Percentiles rank a stretch among this genome's conserved stretches.
phyloP scores from a whole-genome alignment of 192 early-diverging fungal species.

The Oehlia diaphana region DNA sequence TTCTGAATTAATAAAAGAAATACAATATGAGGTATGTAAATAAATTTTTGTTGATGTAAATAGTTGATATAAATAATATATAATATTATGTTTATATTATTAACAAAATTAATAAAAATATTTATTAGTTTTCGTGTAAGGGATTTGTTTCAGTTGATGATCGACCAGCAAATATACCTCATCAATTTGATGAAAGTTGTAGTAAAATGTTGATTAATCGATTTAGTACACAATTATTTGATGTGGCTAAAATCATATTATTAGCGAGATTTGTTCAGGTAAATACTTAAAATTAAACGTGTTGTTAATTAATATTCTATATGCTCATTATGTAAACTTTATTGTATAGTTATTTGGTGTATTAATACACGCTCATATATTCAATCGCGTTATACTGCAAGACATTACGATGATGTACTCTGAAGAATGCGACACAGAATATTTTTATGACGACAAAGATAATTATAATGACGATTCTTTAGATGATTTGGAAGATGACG shows the following conservation, averaged over 20 bases:
- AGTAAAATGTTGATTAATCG: neutral
- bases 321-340: neutral
- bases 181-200: conserved; percentile 3
- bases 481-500: neutral
- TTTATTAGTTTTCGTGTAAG: conserved; percentile 17
- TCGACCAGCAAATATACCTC: neutral
- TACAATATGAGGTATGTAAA: conserved; percentile 12
- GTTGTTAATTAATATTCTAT: too few relatives aligned
- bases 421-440: neutral
- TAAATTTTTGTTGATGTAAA: neutral
- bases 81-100: neutral
- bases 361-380: neutral
- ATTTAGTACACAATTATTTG: conserved; percentile 8
- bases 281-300: neutral
- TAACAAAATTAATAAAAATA: neutral
- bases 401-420: neutral
- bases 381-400: neutral
- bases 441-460: neutral
- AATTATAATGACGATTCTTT: neutral
- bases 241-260: conserved; percentile 9
- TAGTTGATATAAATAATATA: too few relatives aligned
- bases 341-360: neutral
- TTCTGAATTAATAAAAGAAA: conserved; percentile 3
- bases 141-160: neutral
- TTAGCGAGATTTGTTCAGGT: conserved; percentile 12